phyloP scores from a whole-genome alignment of 805 yeast species.

The Wickerhamiella azyma region DNA sequence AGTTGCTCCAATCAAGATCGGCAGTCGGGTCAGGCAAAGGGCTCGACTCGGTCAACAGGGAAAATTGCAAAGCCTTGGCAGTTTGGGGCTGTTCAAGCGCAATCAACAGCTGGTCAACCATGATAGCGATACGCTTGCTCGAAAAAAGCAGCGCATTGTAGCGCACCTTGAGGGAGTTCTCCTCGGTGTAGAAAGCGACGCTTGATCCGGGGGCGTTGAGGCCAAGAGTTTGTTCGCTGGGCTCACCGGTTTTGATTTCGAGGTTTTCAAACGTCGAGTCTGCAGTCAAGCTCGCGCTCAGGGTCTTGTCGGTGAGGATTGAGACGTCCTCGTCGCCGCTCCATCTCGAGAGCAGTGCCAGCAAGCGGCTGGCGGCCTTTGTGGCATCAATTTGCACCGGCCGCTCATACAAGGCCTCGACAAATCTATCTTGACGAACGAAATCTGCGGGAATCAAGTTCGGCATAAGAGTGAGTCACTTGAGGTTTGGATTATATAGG shows the following conservation, averaged over 20 bases:
- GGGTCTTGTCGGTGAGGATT: slow-evolving; percentile 37
- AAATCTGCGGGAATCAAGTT: slow-evolving; percentile 83
- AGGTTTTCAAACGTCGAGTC: slow-evolving; percentile 37
- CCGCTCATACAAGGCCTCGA: neutral
- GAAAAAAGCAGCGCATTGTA: slow-evolving; percentile 70
- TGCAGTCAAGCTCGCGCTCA: slow-evolving; percentile 42
- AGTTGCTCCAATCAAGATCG: slow-evolving; percentile 81
- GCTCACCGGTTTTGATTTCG: slow-evolving; percentile 16
- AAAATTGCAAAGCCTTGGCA: slow-evolving; percentile 41
- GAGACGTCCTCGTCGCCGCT: slow-evolving; percentile 92
- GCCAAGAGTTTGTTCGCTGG: slow-evolving; percentile 5
- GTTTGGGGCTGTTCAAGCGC: slow-evolving; percentile 21
- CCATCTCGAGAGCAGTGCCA: slow-evolving; percentile 58
- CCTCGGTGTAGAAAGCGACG: slow-evolving; percentile 23
- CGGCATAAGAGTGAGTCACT: slow-evolving; percentile 42
- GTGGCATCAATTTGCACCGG: neutral
- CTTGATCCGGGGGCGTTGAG: slow-evolving; percentile 32
- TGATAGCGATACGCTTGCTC: slow-evolving; percentile 48
- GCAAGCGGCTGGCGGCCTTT: slow-evolving; percentile 49
- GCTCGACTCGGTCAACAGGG: slow-evolving; percentile 47
- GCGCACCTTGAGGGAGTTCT: slow-evolving; percentile 25
- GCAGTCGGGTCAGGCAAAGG: slow-evolving; percentile 76
- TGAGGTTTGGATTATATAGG: neutral
- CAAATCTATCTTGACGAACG: slow-evolving; percentile 24
- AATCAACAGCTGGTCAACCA: slow-evolving; percentile 55